phyloP scores from a whole-genome alignment of 2,329 filamentous ascomycete species.

The Talaromyces marneffei region DNA sequence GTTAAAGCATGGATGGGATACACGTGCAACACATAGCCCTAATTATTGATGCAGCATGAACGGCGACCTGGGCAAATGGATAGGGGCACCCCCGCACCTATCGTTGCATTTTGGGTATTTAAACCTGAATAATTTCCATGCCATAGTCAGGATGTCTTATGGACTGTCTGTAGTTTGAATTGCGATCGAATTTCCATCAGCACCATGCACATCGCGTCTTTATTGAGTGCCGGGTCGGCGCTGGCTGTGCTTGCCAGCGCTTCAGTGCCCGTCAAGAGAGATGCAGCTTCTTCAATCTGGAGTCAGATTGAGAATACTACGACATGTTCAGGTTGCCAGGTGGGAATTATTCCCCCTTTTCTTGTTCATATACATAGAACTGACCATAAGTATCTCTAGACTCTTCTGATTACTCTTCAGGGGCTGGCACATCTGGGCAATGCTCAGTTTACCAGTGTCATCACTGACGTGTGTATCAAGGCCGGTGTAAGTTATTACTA shows the following conservation, averaged over 20 bases:
- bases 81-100: neutral
- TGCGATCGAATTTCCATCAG: neutral
- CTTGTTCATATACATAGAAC: neutral
- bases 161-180: neutral
- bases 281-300: conserved; percentile 23
- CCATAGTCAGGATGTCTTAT: no score
- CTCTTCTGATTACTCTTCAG: conserved; percentile 40
- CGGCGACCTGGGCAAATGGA: neutral
- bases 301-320: conserved; percentile 28
- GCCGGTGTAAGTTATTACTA: conserved; percentile 21
- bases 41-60: neutral
- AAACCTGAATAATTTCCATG: neutral
- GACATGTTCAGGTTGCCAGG: conserved; percentile 31
- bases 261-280: conserved; percentile 15
- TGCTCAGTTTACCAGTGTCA: conserved; percentile 33
- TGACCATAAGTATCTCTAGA: conserved; percentile 16
- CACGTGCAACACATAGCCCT: neutral
- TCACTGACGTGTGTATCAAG: conserved; percentile 33
- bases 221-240: neutral
- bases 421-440: conserved; percentile 42
- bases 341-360: conserved; percentile 8
- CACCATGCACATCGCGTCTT: conserved; percentile 1
- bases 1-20: neutral
- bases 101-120: neutral
- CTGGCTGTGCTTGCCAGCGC: conserved; percentile 13